Evolutionary conservation across 371 early-diverging fungal genomes (phyloP).

Genomic region (Rhizopus delemar): DNA sequence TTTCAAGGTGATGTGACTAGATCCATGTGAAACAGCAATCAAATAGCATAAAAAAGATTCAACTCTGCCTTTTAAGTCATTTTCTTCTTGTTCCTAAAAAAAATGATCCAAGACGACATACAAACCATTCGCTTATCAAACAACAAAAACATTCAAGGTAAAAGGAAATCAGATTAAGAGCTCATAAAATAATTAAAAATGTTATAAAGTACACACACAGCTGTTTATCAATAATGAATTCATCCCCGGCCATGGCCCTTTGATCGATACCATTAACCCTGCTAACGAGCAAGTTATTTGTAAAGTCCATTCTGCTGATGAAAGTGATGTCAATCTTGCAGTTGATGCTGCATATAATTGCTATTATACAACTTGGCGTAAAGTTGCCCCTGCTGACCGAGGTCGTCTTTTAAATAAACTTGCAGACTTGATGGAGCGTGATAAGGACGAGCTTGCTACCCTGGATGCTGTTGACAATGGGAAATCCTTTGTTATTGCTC

Average conservation of each 20-base stretch:
- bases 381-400: constrained; percentile 57
- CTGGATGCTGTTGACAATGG: constrained; percentile 87
- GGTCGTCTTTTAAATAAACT: constrained; percentile 55
- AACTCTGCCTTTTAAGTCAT: not conserved
- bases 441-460: constrained; percentile 70
- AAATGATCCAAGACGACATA: constrained; percentile 28
- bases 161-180: not conserved
- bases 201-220: constrained; percentile 39
- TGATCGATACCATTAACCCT: constrained; percentile 66
- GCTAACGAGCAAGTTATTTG: constrained; percentile 72
- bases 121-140: constrained; percentile 27
- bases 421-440: constrained; percentile 74
- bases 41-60: not conserved
- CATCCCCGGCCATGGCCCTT: constrained; percentile 62
- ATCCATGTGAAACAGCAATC: not conserved
- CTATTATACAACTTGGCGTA: constrained; percentile 68
- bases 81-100: constrained; percentile 5
- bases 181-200: too few species aligned
- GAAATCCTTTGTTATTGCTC: constrained; percentile 69
- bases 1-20: too few species aligned
- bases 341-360: constrained; percentile 73
- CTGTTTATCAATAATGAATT: constrained; percentile 80
- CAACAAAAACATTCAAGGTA: constrained; percentile 27
- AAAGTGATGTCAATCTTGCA: constrained; percentile 75
- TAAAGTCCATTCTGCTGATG: constrained; percentile 68